A percentile compares a stretch with the other conserved stretches of the same genome.
Conservation (phyloP, 148 eudicot genomes). For the Talinum fruticosum region DNA sequence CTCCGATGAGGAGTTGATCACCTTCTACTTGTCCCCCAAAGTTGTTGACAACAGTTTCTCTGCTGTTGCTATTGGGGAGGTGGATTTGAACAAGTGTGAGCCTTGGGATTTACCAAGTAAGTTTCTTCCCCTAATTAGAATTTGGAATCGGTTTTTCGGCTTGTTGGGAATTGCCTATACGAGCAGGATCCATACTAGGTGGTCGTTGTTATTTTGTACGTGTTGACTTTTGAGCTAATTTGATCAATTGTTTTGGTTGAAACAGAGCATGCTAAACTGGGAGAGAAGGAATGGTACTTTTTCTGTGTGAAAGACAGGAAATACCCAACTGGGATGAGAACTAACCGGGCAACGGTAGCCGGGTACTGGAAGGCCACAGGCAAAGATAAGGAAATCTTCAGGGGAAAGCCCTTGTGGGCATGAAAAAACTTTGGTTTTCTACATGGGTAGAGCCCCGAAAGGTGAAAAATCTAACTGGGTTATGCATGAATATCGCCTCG, state of each 20-base stretch:
- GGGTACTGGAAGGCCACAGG: constrained; percentile 80
- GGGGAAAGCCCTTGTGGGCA: constrained; percentile 51
- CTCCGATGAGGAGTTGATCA: constrained; percentile 81
- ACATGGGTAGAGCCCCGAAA: constrained; percentile 57
- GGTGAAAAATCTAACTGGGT: constrained; percentile 66
- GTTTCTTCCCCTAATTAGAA: background rate
- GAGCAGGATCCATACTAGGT: background rate
- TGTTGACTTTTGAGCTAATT: background rate
- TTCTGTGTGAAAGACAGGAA: constrained; percentile 55
- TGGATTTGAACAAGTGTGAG: constrained; percentile 90
- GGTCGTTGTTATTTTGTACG: background rate
- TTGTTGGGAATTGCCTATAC: background rate
- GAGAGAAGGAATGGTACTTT: constrained; percentile 68
- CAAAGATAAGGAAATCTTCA: constrained; percentile 56
- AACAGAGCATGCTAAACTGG: constrained; percentile 52
- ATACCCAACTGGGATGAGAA: constrained; percentile 57
- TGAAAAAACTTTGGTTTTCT: constrained; percentile 69
- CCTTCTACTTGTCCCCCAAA: constrained; percentile 61
- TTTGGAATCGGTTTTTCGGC: background rate
- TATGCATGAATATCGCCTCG: constrained; percentile 56
- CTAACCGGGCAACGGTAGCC: constrained; percentile 57
- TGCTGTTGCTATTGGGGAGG: constrained; percentile 70
- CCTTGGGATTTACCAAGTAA: constrained; percentile 95
- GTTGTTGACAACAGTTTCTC: constrained; percentile 51
- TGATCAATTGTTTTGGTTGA: constrained; percentile 9